Conservation (phyloP, 2,329 filamentous ascomycete genomes). For the Alternaria alternata region DNA sequence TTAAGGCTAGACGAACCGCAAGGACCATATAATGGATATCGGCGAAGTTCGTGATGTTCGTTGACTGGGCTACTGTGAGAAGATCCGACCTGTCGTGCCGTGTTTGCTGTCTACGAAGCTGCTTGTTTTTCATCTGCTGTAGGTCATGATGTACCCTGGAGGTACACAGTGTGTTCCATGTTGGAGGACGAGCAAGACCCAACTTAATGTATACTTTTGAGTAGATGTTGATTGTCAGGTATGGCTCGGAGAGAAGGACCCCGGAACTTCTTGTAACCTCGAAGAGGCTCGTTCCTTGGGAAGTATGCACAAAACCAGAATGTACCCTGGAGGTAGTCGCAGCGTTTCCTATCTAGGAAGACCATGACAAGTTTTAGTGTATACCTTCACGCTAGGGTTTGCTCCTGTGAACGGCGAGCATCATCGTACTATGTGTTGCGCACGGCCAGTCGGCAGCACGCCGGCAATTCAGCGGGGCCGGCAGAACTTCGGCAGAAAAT, state of each 20-base stretch:
- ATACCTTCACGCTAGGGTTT: neutral
- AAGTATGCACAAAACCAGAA: neutral
- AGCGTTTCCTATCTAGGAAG: neutral
- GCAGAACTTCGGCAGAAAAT: neutral
- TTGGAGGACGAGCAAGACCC: too few species aligned
- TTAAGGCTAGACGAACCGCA: neutral
- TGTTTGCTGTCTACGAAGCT: neutral
- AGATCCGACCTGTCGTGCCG: neutral
- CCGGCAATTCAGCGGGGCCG: neutral
- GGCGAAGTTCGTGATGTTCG: neutral
- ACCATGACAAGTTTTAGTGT: neutral
- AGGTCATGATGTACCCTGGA: neutral
- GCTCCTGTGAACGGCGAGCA: neutral
- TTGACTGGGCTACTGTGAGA: neutral
- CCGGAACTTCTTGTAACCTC: neutral
- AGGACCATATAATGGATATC: neutral
- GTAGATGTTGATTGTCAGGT: neutral
- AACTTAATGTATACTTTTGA: neutral
- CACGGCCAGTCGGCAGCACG: neutral
- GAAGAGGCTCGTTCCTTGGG: too few species aligned
- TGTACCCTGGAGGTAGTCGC: neutral
- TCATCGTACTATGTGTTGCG: slow-evolving; percentile 1
- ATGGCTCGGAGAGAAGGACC: neutral
- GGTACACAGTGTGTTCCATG: neutral
- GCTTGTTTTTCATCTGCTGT: too few species aligned